phyloP scores from a whole-genome alignment of 2,329 filamentous ascomycete species.

The Penicillium occitanis region DNA sequence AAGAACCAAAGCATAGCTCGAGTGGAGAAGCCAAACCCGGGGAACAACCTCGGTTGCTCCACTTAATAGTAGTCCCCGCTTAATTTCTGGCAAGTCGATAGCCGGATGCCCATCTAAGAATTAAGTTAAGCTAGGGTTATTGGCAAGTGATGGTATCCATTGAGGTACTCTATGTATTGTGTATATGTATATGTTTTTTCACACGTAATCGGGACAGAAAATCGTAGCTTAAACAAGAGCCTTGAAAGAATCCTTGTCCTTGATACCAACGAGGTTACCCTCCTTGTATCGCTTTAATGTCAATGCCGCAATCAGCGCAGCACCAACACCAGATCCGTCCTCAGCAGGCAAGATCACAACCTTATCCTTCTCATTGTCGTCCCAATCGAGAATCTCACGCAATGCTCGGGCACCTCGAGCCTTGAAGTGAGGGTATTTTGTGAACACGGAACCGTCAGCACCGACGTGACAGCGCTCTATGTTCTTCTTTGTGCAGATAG shows the following conservation, averaged over 20 bases:
- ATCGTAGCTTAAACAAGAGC: conserved; percentile 1
- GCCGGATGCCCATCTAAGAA: neutral
- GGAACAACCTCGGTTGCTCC: conserved; percentile 14
- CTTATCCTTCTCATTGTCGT: conserved; percentile 78
- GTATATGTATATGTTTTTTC: neutral
- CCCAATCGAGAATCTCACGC: conserved; percentile 94
- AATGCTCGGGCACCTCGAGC: conserved; percentile 83
- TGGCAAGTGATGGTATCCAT: neutral
- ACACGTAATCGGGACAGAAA: neutral
- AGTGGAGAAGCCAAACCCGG: conserved; percentile 8
- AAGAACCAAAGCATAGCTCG: neutral
- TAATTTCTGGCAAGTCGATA: neutral
- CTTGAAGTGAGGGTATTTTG: conserved; percentile 99
- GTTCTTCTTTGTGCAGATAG: conserved; percentile 95
- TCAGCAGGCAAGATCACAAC: conserved; percentile 86
- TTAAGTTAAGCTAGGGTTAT: too few relatives aligned
- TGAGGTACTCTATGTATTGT: conserved; percentile 6
- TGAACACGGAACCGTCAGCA: conserved; percentile 96
- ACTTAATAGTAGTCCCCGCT: neutral
- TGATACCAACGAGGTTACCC: conserved; percentile 60
- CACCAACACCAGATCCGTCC: conserved; percentile 95
- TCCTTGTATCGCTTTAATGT: conserved; percentile 63
- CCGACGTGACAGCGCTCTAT: conserved; percentile 88
- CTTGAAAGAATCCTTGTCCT: conserved; percentile 46
- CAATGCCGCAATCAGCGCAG: conserved; percentile 81